Base-by-base conservation (phyloP, 257 asterid species). In the Forsythia viridissima region DNA sequence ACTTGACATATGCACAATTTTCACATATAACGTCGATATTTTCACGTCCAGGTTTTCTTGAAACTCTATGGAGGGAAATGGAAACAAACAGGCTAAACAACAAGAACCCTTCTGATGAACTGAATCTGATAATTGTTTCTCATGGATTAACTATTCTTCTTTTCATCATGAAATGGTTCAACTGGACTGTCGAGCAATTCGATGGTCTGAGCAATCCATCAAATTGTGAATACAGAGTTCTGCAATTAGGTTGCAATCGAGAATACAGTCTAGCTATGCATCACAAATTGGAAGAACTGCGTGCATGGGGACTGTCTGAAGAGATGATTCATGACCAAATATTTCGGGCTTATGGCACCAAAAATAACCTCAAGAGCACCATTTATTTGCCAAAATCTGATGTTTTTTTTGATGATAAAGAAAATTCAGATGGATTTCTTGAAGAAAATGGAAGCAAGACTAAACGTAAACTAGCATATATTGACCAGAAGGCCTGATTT, bases 161-260 rank as follows among this genome's bases (percentile, higher is more conserved):
- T 0, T 82, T 92, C 21, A 89, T 92, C 1, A 92, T 89, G 93
- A 92, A 87, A 81, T 92, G 93, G 93, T 92, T 92, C 81, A 82
- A 86, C n/a, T 92, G 97, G 97, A 89, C 86, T 0, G 88, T 88
- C 2, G 91, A 90, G 39, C 86, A 92, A 78, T 88, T 92, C 38
- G 97, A 89, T 82, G 80, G 40, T 3, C 80, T 92, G 12, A 79
- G 88, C 1, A 89, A 85, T 57, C 93, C 91, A 0, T 71, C 65
- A 13, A 84, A 87, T 30, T 72, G 89, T 69, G 93, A 92, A 38
- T 81, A 61, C 68, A 77, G 88, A 79, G 89, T 90, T 0, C 65
- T 92, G 39, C 82, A 91, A 74, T 75, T 92, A 34, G 94, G 94
- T 0, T 42, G 71, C 20, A 39, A 76, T 40, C 93, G 91, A 40